Base-by-base conservation (phyloP, 1,284 basidiomycete genomes). In the Cutaneotrichosporon cutaneum region DNA sequence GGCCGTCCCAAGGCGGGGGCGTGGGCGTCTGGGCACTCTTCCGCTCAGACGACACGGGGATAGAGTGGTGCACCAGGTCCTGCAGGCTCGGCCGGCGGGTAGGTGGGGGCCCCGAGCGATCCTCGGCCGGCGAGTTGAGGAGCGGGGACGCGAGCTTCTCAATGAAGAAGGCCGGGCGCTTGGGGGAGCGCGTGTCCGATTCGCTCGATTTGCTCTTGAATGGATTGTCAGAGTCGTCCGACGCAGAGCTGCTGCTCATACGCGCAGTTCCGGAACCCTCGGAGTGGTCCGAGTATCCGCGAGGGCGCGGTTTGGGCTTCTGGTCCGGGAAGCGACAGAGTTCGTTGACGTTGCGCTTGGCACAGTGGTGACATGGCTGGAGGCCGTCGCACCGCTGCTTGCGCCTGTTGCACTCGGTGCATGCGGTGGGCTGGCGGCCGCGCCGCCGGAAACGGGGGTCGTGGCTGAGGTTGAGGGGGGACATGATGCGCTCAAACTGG, bases 371-470 rank as follows among this genome's bases (percentile, higher is more conserved):
- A 36, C 70, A 71, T 2, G 70, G 68, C 26, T 56, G 48, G 10
- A 60, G 35, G n/a, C 70, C 66, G 60, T 71, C 66, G 54, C 70
- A 71, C 70, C 62, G 58, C 44, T 70, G 68, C 36, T 72, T 72
- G 18, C 68, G 64, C 8, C 68, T 45, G 56, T 72, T 70, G 45
- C 70, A 72, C 50, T 70, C 63, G 4, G 64, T 60, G 35, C 70
- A 72, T 1, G 70, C 70, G 0, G 70, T 72, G 4, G 67, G 61
- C 44, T 66, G 62, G 27, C 70, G 58, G 0, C 70, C 70, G 26
- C 68, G 62, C 13, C 67, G 56, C 13, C 63, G 54, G 21, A 61
- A 45, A 4, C 51, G 48, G 1, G 48, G 35, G 14, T 54, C 61
- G 26, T 47, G 44, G 39, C 14, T 27, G 27, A 32, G 18, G 8